Evolutionary conservation across 768 basidiomycete genomes (phyloP), one percentile per base, ranked within the genome.

Genomic region (Tubosaeta sp.): DNA sequence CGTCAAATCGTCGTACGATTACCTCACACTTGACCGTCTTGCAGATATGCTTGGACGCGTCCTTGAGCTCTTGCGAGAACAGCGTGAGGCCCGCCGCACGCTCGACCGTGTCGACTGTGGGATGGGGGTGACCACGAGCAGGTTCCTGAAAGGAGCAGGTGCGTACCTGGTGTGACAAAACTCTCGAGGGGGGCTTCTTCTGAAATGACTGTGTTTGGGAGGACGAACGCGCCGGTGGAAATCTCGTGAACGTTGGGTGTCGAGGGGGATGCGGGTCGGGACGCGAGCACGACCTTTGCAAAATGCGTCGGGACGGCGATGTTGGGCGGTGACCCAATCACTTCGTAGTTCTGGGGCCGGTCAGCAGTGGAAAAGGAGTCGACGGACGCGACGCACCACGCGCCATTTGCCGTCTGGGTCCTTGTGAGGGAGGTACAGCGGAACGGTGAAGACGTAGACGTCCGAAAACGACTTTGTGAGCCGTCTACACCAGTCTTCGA

Each of bases 371-470:
- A 7, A 48, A 17, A 8, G 6, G 37, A 4, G 49, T 27, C 13
- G 33, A 39, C 46, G 19, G 25, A 46, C 2, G 11, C 17, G 1
- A 32, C 91, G 71, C 62, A 97, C 95, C 59, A 98, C 88, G 51
- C 91, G 84, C 87, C 88, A 97, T 72, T 95, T 98, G 10, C 95
- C 94, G 63, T 98, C 95, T 4, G 82, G 62, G 5, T 91, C 88
- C 45, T 81, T 79, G 45, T 80, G 83, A 1, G 97, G 97, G 3
- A 97, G 81, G 72, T 98, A 99, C n/a, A 99, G 75, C 0, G 97
- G 97, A 16, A 99, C 79, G 4, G 97, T 99, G 73, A 99, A 99
- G 43, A 98, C 85, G 70, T 95, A 99, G 46, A 99, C 97, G 64
- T 99, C 94, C 38, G 88, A 73, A 67, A 97, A 99, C 27, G 76